Percentiles rank a stretch among this genome's conserved stretches.
These are phyloP conservation scores for Zea luxurians DNA, from an alignment of 176 grass and related monocot species.

Conservation along the genomic window DNA sequence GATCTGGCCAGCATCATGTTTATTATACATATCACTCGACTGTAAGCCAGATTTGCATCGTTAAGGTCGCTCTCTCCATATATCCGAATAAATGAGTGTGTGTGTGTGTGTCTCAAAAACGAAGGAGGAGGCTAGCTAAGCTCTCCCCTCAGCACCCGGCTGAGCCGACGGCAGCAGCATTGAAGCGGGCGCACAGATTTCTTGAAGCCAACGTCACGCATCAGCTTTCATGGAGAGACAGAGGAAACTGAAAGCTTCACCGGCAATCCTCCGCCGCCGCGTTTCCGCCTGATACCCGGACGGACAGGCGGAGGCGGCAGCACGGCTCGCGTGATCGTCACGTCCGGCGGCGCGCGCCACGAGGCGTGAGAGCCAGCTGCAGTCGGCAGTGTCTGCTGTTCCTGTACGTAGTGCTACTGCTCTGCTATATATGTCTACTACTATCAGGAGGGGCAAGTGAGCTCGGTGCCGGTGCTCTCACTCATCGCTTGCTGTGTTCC, in stretches of 20 bases:
- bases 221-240: conserved; percentile 19
- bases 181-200: conserved; percentile 11
- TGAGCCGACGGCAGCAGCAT: conserved; percentile 30
- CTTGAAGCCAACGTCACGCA: conserved; percentile 23
- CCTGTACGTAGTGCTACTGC: background rate
- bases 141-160: too few species aligned
- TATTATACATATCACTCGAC: too few species aligned
- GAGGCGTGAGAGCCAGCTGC: background rate
- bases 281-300: background rate
- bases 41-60: too few species aligned
- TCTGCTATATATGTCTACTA: too few species aligned
- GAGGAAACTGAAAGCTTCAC: conserved; percentile 21
- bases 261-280: conserved; percentile 6
- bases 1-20: too few species aligned
- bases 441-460: background rate
- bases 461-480: background rate
- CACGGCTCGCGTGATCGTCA: conserved; percentile 35
- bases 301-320: background rate
- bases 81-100: too few species aligned
- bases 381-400: background rate
- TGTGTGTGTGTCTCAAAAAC: too few species aligned
- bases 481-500: background rate
- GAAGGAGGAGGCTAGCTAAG: too few species aligned
- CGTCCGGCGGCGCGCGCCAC: conserved; percentile 26
- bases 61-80: too few species aligned